Percentiles rank a stretch among this genome's conserved stretches.
Conservation (phyloP, 768 basidiomycete species). For the Pholiota molesta region DNA sequence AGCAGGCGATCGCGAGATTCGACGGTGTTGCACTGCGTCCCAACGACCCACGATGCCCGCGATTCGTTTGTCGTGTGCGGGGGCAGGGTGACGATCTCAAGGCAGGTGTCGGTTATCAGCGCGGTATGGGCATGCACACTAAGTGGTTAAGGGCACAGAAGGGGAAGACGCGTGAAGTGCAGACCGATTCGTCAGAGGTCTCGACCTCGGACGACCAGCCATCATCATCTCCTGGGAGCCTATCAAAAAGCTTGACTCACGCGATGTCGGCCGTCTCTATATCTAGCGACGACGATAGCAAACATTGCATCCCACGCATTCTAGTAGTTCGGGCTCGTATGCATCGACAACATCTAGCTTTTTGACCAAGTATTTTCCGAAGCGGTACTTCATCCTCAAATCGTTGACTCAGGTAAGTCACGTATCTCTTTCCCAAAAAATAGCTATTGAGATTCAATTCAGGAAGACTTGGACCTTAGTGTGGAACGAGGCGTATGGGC, state of each 20-base stretch:
- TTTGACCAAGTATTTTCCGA: slow-evolving; percentile 75
- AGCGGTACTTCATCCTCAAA: slow-evolving; percentile 92
- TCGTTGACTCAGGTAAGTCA: slow-evolving; percentile 72
- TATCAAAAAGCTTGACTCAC: slow-evolving; percentile 27
- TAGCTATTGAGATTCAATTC: slow-evolving; percentile 10
- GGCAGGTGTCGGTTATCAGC: slow-evolving; percentile 90
- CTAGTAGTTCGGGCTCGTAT: slow-evolving; percentile 68
- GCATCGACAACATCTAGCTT: slow-evolving; percentile 87
- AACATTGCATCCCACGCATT: slow-evolving; percentile 34
- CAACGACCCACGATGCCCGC: slow-evolving; percentile 70
- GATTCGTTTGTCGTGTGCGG: slow-evolving; percentile 83
- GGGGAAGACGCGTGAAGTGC: slow-evolving; percentile 26
- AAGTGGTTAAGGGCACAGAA: slow-evolving; percentile 76
- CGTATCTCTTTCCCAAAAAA: not conserved
- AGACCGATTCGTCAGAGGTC: slow-evolving; percentile 21
- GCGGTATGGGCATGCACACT: slow-evolving; percentile 83
- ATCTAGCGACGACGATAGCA: slow-evolving; percentile 45
- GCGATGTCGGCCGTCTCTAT: slow-evolving; percentile 35
- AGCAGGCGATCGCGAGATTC: slow-evolving; percentile 69
- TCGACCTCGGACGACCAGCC: slow-evolving; percentile 19
- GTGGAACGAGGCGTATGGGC: slow-evolving; percentile 84
- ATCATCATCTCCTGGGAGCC: slow-evolving; percentile 26
- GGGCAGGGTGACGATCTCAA: slow-evolving; percentile 82
- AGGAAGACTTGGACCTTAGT: slow-evolving; percentile 83
- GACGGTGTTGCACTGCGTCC: slow-evolving; percentile 74